Evolutionary conservation across 768 basidiomycete genomes (phyloP).

Genomic region (Botryobasidium botryosum): DNA sequence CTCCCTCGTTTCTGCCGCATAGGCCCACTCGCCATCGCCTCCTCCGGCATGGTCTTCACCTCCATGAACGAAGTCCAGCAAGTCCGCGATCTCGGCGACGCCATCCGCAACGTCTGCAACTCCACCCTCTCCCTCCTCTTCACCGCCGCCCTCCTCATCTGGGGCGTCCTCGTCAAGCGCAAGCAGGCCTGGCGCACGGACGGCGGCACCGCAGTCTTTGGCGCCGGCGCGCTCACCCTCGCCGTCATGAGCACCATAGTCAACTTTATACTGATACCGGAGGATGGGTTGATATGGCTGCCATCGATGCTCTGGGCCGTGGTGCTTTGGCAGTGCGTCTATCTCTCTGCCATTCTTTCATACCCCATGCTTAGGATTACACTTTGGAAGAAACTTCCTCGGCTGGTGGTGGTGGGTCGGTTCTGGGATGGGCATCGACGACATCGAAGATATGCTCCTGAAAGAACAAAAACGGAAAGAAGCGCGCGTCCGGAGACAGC

Average conservation of each 20-base stretch:
- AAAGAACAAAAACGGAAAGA: slow-evolving; percentile 17
- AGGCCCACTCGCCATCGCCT: slow-evolving; percentile 74
- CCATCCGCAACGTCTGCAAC: slow-evolving; percentile 86
- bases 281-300: slow-evolving; percentile 84
- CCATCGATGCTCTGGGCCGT: slow-evolving; percentile 80
- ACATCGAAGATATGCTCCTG: slow-evolving; percentile 45
- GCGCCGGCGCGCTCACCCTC: slow-evolving; percentile 64
- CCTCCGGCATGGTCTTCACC: slow-evolving; percentile 71
- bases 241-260: slow-evolving; percentile 69
- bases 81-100: slow-evolving; percentile 42
- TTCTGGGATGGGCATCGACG: slow-evolving; percentile 34
- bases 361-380: background rate
- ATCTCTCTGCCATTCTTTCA: background rate
- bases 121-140: slow-evolving; percentile 92
- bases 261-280: slow-evolving; percentile 77
- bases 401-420: slow-evolving; percentile 99
- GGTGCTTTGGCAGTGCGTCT: slow-evolving; percentile 77
- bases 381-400: slow-evolving; percentile 32
- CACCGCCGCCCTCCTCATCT: slow-evolving; percentile 72
- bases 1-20: background rate
- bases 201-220: slow-evolving; percentile 91
- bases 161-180: slow-evolving; percentile 85
- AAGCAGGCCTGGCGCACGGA: slow-evolving; percentile 90
- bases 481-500: slow-evolving; percentile 10
- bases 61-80: slow-evolving; percentile 33